phyloP scores from a whole-genome alignment of 495 filamentous ascomycete genomes.

The Aspergillus hancockii region DNA sequence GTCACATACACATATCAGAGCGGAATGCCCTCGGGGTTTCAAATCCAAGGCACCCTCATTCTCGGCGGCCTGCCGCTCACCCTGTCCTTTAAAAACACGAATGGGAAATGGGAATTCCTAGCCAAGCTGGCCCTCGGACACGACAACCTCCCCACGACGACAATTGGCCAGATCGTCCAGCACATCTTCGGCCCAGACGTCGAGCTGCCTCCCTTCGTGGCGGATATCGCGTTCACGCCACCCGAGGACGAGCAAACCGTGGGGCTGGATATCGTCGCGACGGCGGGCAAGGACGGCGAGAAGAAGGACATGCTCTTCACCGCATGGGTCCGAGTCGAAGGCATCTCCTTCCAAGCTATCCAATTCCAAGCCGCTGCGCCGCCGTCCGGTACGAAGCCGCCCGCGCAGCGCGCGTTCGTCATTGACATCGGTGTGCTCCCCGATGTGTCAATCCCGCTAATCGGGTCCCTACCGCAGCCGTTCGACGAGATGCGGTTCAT shows the following conservation, averaged over 20 bases:
- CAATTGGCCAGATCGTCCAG: background rate
- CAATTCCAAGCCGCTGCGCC: conserved; percentile 4
- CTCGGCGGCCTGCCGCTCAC: conserved; percentile 22
- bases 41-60: conserved; percentile 16
- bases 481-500: conserved; percentile 43
- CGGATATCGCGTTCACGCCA: background rate
- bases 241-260: background rate
- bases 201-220: conserved; percentile 3
- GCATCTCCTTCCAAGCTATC: conserved; percentile 1
- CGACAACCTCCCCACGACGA: background rate
- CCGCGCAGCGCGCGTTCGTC: background rate
- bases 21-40: conserved; percentile 10
- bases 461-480: conserved; percentile 37
- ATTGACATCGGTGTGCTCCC: conserved; percentile 22
- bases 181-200: conserved; percentile 3
- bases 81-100: conserved; percentile 12
- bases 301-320: conserved; percentile 4
- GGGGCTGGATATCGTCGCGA: background rate
- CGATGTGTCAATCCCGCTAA: conserved; percentile 31
- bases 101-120: conserved; percentile 16
- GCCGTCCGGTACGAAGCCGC: background rate
- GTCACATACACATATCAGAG: conserved; percentile 22
- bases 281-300: background rate
- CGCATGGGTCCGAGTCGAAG: background rate
- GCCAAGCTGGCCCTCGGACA: background rate